These are phyloP conservation scores for Talaromyces proteolyticus DNA, from an alignment of 495 filamentous ascomycete genomes.

Conservation along the genomic window DNA sequence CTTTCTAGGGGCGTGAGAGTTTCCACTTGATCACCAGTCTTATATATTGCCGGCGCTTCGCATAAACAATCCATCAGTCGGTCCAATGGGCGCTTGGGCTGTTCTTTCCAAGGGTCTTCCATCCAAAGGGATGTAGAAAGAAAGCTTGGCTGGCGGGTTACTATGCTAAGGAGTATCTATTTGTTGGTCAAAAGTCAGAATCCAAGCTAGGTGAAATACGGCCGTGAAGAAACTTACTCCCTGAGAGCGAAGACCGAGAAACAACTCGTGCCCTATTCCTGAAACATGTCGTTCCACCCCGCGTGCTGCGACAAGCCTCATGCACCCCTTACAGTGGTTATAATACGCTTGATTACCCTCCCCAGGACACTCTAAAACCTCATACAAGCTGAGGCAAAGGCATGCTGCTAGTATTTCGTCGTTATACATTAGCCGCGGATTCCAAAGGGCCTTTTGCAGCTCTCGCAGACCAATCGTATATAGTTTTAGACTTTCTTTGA, in stretches of 20 bases:
- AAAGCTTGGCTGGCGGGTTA: slow-evolving; percentile 14
- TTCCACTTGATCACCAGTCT: slow-evolving; percentile 10
- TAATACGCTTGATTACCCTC: slow-evolving; percentile 17
- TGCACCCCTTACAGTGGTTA: slow-evolving; percentile 23
- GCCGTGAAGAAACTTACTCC: slow-evolving; percentile 14
- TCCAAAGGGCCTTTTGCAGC: slow-evolving; percentile 25
- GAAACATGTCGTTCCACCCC: slow-evolving; percentile 22
- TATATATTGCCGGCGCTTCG: slow-evolving; percentile 15
- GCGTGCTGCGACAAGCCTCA: slow-evolving; percentile 22
- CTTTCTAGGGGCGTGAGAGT: slow-evolving; percentile 5
- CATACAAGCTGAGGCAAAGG: slow-evolving; percentile 27
- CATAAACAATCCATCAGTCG: slow-evolving; percentile 22
- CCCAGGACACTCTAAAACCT: slow-evolving; percentile 28
- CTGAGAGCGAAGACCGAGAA: slow-evolving; percentile 19
- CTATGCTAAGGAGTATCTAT: slow-evolving; percentile 14
- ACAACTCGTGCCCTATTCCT: slow-evolving; percentile 21
- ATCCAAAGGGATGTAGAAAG: slow-evolving; percentile 22
- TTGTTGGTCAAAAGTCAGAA: not conserved
- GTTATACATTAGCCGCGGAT: slow-evolving; percentile 15
- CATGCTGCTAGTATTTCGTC: slow-evolving; percentile 30
- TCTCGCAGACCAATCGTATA: slow-evolving; percentile 25
- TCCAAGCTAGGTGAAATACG: not conserved
- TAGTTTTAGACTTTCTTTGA: slow-evolving; percentile 21
- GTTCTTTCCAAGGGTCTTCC: slow-evolving; percentile 16
- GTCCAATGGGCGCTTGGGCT: slow-evolving; percentile 15